Evolutionary conservation across 192 early-diverging fungal genomes (phyloP).

Genomic region (Dissophora globulifera): DNA sequence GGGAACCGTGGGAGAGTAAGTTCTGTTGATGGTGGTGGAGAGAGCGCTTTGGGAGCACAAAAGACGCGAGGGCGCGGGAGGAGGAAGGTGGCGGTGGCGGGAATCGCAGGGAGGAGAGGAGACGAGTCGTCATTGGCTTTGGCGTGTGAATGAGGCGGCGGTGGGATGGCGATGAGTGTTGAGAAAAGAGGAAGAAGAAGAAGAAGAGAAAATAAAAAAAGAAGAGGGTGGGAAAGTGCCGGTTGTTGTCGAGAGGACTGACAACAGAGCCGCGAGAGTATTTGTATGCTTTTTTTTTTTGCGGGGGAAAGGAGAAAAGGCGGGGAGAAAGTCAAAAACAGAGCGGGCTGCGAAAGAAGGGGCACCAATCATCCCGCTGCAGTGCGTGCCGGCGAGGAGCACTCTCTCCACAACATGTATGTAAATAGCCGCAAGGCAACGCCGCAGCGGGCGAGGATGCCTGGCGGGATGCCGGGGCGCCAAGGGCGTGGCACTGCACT

Average conservation of each 20-base stretch:
- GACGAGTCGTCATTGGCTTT: conserved; percentile 35
- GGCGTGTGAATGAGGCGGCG: neutral
- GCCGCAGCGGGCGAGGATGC: too few relatives aligned
- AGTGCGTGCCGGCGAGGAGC: too few relatives aligned
- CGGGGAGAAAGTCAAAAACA: too few relatives aligned
- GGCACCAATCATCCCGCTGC: too few relatives aligned
- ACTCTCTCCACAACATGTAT: too few relatives aligned
- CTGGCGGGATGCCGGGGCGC: too few relatives aligned
- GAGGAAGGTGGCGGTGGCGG: conserved; percentile 10
- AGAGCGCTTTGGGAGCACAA: conserved; percentile 9
- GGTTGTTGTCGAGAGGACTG: neutral
- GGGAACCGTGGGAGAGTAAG: conserved; percentile 41
- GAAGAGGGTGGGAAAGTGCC: too few relatives aligned
- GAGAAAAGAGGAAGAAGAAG: neutral
- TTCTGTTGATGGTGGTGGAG: neutral
- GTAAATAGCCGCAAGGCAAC: too few relatives aligned
- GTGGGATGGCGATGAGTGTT: neutral
- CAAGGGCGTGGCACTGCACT: too few relatives aligned
- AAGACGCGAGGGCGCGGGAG: neutral
- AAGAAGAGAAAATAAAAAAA: neutral
- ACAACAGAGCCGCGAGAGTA: neutral
- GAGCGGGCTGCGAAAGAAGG: too few relatives aligned
- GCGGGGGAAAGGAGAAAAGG: too few relatives aligned
- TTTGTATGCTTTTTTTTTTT: too few relatives aligned
- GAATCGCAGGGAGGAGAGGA: conserved; percentile 26